Evolutionary conservation across 2,329 filamentous ascomycete genomes (phyloP), one percentile per base, ranked within the genome.

Genomic region (Calycina marina): DNA sequence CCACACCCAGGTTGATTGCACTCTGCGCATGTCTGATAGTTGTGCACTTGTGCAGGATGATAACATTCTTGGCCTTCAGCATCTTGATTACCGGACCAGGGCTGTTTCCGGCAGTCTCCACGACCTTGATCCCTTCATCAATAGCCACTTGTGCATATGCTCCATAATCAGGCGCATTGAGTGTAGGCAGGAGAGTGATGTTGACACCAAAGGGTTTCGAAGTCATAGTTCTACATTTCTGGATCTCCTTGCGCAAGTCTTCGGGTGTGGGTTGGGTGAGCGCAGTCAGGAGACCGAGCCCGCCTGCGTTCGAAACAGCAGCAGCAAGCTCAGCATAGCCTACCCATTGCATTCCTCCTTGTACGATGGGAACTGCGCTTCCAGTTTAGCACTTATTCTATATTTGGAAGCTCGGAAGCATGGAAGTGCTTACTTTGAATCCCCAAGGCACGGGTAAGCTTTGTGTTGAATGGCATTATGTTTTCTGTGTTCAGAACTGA

Each of bases 31-130:
- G 90, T 34, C 85, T 67, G 59, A 98, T 93, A 4, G 84, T 92
- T 6, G 90, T 98, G 65, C 90, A 96, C 63, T 98, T 98, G 70
- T 98, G 90, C 35, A 98, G 63, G 47, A 98, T 75, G 35, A 70
- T 88, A 49, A 72, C 70, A 35, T 73, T 74, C 4, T 77, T 80
- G 39, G 69, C 69, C 62, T 96, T 98, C 34, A 98, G 69, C 63
- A 84, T 72, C 53, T 72, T 66, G 56, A 98, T 96, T 42, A 98
- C 77, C 3, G 86, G 85, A 1, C 85, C 90, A 0, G 90, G 90
- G 48, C 67, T 77, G 63, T 93, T 93, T 33, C 85, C 85, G 2
- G 85, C 85, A 3, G 85, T 93, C 62, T 96, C 90, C 46, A 96
- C 88, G 40, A 96, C 77, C 42, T 70, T 72, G 59, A 96, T 67